These are phyloP conservation scores for Aspergillus coremiiformis DNA, from an alignment of 495 filamentous ascomycete genomes.

Conservation along the genomic window DNA sequence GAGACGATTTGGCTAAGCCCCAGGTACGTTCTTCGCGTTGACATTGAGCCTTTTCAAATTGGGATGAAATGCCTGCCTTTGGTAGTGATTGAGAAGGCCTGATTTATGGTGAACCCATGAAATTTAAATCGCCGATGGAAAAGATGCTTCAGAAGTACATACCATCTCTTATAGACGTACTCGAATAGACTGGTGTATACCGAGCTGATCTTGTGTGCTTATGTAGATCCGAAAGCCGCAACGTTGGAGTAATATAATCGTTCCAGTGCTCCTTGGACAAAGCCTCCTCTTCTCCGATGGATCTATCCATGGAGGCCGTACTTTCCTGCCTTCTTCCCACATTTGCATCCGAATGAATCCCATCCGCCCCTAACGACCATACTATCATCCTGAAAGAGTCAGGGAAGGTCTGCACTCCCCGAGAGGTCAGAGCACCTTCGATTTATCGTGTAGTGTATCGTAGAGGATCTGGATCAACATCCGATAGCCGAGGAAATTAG, in stretches of 20 bases:
- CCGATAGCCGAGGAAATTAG: constrained; percentile 25
- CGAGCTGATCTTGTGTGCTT: not conserved
- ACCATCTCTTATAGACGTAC: constrained; percentile 21
- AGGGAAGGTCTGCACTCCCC: constrained; percentile 31
- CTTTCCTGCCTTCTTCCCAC: constrained; percentile 14
- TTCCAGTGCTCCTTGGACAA: constrained; percentile 17
- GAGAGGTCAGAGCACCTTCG: not conserved
- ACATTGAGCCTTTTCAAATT: constrained; percentile 12
- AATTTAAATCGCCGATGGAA: constrained; percentile 21
- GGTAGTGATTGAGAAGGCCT: not conserved
- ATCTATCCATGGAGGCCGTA: constrained; percentile 16
- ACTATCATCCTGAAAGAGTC: constrained; percentile 33
- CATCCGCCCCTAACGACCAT: constrained; percentile 50
- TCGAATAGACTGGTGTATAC: constrained; percentile 16
- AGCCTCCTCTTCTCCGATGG: constrained; percentile 11
- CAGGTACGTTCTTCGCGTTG: constrained; percentile 9
- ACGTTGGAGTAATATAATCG: constrained; percentile 24
- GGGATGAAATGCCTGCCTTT: not conserved
- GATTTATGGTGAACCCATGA: constrained; percentile 4
- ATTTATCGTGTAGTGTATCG: constrained; percentile 27
- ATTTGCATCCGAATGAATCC: constrained; percentile 42
- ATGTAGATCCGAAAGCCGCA: constrained; percentile 16
- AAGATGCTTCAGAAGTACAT: constrained; percentile 19
- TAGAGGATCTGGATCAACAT: constrained; percentile 30
- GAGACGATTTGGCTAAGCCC: constrained; percentile 9